Evolutionary conservation across 129 eudicot species (phyloP).

Genomic region (Artemisia tridentata): DNA sequence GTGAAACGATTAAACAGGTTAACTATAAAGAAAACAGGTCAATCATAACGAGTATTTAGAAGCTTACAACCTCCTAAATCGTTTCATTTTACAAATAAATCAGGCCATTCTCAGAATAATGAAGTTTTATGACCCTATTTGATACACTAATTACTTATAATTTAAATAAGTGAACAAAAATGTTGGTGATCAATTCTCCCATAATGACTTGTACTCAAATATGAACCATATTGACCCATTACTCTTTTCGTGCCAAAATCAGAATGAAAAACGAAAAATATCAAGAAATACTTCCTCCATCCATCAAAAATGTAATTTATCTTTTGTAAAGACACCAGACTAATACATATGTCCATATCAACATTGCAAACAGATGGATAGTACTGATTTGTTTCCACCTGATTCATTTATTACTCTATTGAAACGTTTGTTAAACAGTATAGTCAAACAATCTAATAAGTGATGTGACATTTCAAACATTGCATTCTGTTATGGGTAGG

Average conservation of each 20-base stretch:
- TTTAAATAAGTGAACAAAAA: no score
- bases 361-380: neutral
- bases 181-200: no score
- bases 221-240: no score
- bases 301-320: neutral
- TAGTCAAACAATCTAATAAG: neutral
- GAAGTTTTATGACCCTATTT: neutral
- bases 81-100: neutral
- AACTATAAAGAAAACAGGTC: neutral
- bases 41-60: neutral
- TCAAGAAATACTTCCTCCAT: neutral
- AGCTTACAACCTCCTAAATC: neutral
- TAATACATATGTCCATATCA: conserved; percentile 8
- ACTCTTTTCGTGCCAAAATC: no score
- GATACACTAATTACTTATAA: no score
- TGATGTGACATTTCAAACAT: no score
- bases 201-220: no score
- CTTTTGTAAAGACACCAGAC: neutral
- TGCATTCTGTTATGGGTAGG: no score
- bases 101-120: neutral
- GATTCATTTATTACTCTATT: conserved; percentile 13
- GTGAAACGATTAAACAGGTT: neutral
- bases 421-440: conserved; percentile 2
- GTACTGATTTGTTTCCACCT: neutral
- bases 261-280: no score